phyloP scores from a whole-genome alignment of 306 rosid genomes.

The Quercus ilex region DNA sequence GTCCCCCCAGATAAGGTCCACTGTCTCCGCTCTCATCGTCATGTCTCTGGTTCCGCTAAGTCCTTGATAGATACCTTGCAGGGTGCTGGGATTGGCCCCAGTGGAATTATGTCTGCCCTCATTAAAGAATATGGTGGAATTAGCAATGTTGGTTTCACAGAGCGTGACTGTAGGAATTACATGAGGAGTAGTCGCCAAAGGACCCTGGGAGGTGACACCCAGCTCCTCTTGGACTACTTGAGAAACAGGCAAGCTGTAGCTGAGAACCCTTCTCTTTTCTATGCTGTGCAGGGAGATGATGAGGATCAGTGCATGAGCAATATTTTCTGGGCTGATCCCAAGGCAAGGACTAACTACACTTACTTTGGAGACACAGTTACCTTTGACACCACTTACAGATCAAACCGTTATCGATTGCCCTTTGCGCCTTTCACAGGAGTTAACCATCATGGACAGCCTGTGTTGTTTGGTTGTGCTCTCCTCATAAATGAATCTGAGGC shows the following conservation, averaged over 20 bases:
- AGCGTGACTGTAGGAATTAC: constrained; percentile 40
- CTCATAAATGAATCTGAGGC: constrained; percentile 36
- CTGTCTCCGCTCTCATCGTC: constrained; percentile 34
- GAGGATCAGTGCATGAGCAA: constrained; percentile 33
- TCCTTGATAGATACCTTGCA: constrained; percentile 36
- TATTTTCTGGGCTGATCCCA: constrained; percentile 32
- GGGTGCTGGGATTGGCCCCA: constrained; percentile 39
- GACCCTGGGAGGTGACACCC: constrained; percentile 37
- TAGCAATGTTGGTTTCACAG: constrained; percentile 31
- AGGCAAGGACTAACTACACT: constrained; percentile 30
- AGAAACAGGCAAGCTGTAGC: constrained; percentile 22
- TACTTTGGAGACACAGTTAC: constrained; percentile 37
- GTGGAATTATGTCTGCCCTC: constrained; percentile 42
- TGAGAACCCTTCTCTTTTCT: constrained; percentile 25
- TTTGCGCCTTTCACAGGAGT: constrained; percentile 38
- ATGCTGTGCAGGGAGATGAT: constrained; percentile 33
- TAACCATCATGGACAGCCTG: constrained; percentile 42
- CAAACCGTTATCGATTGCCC: constrained; percentile 35
- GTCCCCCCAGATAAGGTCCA: constrained; percentile 39
- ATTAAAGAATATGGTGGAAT: constrained; percentile 34
- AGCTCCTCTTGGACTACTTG: constrained; percentile 30
- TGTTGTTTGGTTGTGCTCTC: constrained; percentile 31
- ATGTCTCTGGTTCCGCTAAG: constrained; percentile 31
- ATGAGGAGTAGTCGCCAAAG: constrained; percentile 33
- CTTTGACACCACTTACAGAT: constrained; percentile 35